Evolutionary conservation across 1,284 basidiomycete species (phyloP), one percentile per base, ranked within the genome.

Genomic region (Moesziomyces sp.): DNA sequence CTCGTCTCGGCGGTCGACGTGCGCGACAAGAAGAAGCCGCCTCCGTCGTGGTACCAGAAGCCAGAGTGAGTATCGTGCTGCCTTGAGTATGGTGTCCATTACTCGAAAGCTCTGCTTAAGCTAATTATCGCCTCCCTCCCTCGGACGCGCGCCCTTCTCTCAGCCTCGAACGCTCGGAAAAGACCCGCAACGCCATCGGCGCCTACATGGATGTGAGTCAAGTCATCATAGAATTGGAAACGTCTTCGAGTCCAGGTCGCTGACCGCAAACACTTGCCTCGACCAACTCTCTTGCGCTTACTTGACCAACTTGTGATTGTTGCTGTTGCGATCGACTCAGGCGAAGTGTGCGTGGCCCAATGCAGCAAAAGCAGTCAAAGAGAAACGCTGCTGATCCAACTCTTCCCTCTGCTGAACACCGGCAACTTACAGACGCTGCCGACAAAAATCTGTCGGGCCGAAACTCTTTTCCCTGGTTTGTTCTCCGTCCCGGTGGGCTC

Each of bases 401-500:
- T 21, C 38, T 38, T 44, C 30, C 11, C 13, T 35, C 26, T 44
- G 30, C 50, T 38, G 24, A 23, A 46, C 8, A 13, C 24, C 7
- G 21, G n/a, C 10, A 46, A 11, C 46, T 23, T 16, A 88, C 49
- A 63, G 60, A 90, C 80, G 87, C 89, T 64, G 90, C 91, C 5
- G 91, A 92, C 84, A 88, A 89, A 79, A 88, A 90, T 71, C 87
- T 92, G 8, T 86, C 87, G 23, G 79, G 85, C 46, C 87, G 90
- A 28, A 87, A 86, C 19, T 80, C 86, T 0, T 90, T 92, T 85
- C 87, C 89, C 46, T 92, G 88, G 88, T 89, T 89, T 8, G 90
- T 92, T 43, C 84, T 93, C 16, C 88, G 91, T 4, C 91, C 91
- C 3, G 89, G 89, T 3, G 85, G 85, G 0, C 85, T 92, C 16